These are phyloP conservation scores for Colletotrichum lini DNA, from an alignment of 2,329 filamentous ascomycete genomes.

Conservation along the genomic window DNA sequence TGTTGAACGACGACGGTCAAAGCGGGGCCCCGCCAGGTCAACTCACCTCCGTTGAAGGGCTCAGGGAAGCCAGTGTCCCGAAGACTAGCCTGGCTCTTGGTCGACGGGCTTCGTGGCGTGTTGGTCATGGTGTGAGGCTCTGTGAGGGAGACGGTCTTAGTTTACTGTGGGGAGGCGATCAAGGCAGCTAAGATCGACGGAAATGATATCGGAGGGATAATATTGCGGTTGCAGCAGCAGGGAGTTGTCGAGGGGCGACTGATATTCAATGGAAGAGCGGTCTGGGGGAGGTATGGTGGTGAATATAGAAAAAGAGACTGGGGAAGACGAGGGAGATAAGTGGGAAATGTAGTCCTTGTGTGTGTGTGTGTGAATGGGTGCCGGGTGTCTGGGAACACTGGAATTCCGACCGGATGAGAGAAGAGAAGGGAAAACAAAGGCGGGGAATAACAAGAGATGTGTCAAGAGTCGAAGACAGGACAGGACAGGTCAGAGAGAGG, in stretches of 20 bases:
- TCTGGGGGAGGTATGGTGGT: not conserved
- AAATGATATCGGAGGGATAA: not conserved
- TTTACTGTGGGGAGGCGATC: conserved; percentile 25
- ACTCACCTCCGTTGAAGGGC: conserved; percentile 63
- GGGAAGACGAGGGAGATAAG: not conserved
- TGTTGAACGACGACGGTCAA: not conserved
- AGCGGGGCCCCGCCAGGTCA: no score
- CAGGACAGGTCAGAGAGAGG: not conserved
- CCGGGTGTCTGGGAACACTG: conserved; percentile 20
- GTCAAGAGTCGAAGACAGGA: not conserved
- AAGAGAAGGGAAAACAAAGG: conserved; percentile 18
- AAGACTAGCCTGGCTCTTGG: conserved; percentile 37
- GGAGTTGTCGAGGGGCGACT: conserved; percentile 12
- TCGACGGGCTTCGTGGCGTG: conserved; percentile 36
- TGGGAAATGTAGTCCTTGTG: conserved; percentile 9
- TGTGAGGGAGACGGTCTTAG: conserved; percentile 33
- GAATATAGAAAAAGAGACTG: conserved; percentile 14
- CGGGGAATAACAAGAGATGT: conserved; percentile 8
- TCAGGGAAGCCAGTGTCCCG: conserved; percentile 67
- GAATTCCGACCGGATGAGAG: not conserved
- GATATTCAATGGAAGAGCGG: conserved; percentile 28
- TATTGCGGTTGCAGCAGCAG: not conserved
- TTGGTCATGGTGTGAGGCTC: conserved; percentile 37
- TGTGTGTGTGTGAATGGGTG: conserved; percentile 20
- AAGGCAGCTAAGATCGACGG: conserved; percentile 13